These are phyloP conservation scores for Pseudogymnoascus pannorum DNA, from an alignment of 2,329 filamentous ascomycete genomes.

Conservation along the genomic window DNA sequence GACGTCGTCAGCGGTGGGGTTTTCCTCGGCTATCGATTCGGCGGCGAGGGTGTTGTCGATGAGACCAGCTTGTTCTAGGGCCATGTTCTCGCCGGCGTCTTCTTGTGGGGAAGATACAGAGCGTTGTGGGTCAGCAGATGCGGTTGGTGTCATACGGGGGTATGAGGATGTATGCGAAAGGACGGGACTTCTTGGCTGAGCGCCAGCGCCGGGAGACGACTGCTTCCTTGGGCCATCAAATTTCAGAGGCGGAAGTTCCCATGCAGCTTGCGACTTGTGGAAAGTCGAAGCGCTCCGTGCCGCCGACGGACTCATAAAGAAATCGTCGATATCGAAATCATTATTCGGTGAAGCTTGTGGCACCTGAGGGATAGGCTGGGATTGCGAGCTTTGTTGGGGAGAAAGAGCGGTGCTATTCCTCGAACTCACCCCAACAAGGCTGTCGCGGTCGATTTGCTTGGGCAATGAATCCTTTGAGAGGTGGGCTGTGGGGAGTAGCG, in stretches of 20 bases:
- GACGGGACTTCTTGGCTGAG: constrained; percentile 28
- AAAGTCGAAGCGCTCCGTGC: constrained; percentile 33
- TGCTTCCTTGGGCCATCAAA: constrained; percentile 29
- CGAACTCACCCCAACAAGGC: constrained; percentile 26
- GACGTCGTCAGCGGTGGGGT: constrained; percentile 24
- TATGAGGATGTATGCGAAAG: constrained; percentile 28
- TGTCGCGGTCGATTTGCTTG: constrained; percentile 10
- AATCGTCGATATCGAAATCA: constrained; percentile 37
- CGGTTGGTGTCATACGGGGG: constrained; percentile 27
- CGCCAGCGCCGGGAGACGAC: constrained; percentile 36
- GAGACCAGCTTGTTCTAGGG: constrained; percentile 61
- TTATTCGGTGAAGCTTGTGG: constrained; percentile 28
- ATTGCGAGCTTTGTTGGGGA: constrained; percentile 32
- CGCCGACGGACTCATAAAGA: constrained; percentile 43
- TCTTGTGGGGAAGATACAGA: constrained; percentile 23
- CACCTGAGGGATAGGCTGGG: constrained; percentile 28
- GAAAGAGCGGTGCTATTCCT: constrained; percentile 31
- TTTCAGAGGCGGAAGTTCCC: constrained; percentile 36
- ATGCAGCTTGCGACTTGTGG: constrained; percentile 36
- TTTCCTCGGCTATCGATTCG: constrained; percentile 25
- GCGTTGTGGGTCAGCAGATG: constrained; percentile 27
- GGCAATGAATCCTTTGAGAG: neutral
- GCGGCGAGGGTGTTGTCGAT: constrained; percentile 38
- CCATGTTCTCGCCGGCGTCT: constrained; percentile 60
- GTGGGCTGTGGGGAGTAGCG: constrained; percentile 15